phyloP scores from a whole-genome alignment of 116 monocot genomes.

The Dioscorea cayenensis region DNA sequence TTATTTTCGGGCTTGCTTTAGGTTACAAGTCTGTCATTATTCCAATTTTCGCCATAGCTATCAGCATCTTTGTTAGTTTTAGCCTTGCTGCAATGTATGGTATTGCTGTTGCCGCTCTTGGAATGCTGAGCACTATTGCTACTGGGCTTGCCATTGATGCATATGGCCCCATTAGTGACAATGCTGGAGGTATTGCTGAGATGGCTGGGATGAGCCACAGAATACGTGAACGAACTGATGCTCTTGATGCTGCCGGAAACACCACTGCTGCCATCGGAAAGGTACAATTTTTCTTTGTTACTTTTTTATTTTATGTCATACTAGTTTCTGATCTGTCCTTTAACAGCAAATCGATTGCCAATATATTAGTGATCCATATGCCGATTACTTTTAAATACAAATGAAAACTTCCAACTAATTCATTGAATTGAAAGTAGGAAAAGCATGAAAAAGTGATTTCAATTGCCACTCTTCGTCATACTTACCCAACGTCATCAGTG shows the following conservation, averaged over 20 bases:
- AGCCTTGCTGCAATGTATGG: constrained; percentile 38
- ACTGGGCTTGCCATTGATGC: constrained; percentile 37
- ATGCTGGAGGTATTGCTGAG: constrained; percentile 46
- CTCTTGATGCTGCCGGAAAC: constrained; percentile 46
- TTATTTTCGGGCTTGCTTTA: constrained; percentile 48
- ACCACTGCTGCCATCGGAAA: constrained; percentile 38
- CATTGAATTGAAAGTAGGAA: no score
- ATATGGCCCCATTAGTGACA: constrained; percentile 43
- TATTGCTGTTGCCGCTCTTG: constrained; percentile 37
- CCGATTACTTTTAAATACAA: no score
- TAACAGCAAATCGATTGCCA: no score
- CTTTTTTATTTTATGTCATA: no score
- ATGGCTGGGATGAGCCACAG: constrained; percentile 49
- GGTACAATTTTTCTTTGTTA: not conserved
- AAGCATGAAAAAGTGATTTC: no score
- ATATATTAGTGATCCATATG: no score
- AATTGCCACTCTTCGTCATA: no score
- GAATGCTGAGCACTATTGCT: constrained; percentile 40
- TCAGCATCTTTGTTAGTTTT: constrained; percentile 35
- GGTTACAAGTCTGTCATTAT: constrained; percentile 50
- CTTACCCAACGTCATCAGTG: no score
- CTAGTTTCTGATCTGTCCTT: no score
- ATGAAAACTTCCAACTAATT: no score
- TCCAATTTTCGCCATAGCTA: constrained; percentile 47
- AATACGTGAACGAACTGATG: constrained; percentile 42